Conservation (phyloP, 371 early-diverging fungal species). For the Actinomortierella ambigua region DNA sequence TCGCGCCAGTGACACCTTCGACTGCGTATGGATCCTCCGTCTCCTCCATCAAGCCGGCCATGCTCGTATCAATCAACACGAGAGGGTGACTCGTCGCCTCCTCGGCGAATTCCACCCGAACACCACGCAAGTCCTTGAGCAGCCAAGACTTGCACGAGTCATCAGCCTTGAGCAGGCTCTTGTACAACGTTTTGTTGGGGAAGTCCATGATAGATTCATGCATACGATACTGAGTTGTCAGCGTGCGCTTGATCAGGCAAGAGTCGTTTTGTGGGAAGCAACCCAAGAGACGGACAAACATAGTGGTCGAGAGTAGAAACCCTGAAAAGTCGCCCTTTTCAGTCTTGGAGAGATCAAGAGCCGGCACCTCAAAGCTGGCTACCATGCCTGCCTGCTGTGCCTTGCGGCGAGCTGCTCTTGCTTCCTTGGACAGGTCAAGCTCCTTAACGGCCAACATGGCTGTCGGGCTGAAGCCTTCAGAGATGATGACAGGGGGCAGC, state of each 20-base stretch:
- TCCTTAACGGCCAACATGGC: slow-evolving; percentile 14
- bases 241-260: slow-evolving; percentile 63
- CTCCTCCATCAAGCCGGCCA: slow-evolving; percentile 65
- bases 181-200: slow-evolving; percentile 70
- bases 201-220: slow-evolving; percentile 82
- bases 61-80: slow-evolving; percentile 79
- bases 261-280: slow-evolving; percentile 31
- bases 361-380: slow-evolving; percentile 39
- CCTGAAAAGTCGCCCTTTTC: slow-evolving; percentile 50
- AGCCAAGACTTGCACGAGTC: slow-evolving; percentile 67
- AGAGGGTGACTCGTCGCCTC: slow-evolving; percentile 61
- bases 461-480: slow-evolving; percentile 47
- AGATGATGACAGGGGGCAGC: slow-evolving; percentile 82
- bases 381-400: slow-evolving; percentile 16
- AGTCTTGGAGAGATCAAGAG: slow-evolving; percentile 50
- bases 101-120: slow-evolving; percentile 30
- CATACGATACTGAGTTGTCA: slow-evolving; percentile 92
- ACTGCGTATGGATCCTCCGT: slow-evolving; percentile 48
- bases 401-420: slow-evolving; percentile 28
- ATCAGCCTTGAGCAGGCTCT: slow-evolving; percentile 67
- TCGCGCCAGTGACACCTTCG: slow-evolving; percentile 11
- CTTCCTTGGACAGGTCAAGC: slow-evolving; percentile 18
- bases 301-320: slow-evolving; percentile 36
- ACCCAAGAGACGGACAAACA: slow-evolving; percentile 37
- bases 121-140: slow-evolving; percentile 66